These are phyloP conservation scores for Nicotiana rustica DNA, from an alignment of 305 asterid species.

Conservation along the genomic window DNA sequence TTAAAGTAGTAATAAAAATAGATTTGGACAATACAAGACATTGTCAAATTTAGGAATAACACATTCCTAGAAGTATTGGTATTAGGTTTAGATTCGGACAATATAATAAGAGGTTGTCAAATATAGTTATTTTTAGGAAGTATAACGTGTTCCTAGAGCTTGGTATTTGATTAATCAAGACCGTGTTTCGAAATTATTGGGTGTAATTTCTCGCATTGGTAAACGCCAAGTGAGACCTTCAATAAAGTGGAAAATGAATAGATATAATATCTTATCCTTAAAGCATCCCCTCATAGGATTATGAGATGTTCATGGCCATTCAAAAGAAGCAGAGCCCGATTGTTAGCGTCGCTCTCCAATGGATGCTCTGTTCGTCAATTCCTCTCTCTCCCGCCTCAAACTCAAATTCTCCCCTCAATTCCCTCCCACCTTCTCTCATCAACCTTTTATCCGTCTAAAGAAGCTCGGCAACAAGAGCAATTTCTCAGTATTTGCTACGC, in stretches of 20 bases:
- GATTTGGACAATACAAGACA: no score
- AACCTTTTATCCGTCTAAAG: slow-evolving; percentile 40
- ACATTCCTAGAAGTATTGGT: no score
- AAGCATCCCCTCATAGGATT: background rate
- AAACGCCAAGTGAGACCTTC: no score
- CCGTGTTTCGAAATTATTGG: no score
- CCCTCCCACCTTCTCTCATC: slow-evolving; percentile 43
- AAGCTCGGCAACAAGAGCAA: slow-evolving; percentile 29
- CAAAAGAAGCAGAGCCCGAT: background rate
- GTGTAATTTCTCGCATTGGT: no score
- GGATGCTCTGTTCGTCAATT: slow-evolving; percentile 47
- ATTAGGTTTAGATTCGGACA: no score
- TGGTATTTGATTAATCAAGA: no score
- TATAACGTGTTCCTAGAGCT: no score
- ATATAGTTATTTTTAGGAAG: no score
- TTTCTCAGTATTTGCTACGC: slow-evolving; percentile 56
- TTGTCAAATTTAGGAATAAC: no score
- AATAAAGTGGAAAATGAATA: background rate
- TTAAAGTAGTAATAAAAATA: no score
- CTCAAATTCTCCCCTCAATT: slow-evolving; percentile 47
- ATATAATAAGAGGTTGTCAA: no score
- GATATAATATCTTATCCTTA: slow-evolving; percentile 30
- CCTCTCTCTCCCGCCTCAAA: slow-evolving; percentile 70
- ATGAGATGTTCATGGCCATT: slow-evolving; percentile 27
- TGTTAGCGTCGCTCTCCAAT: slow-evolving; percentile 20